These are phyloP conservation scores for Nemania bipapillata DNA, from an alignment of 2,329 filamentous ascomycete species.

Conservation along the genomic window DNA sequence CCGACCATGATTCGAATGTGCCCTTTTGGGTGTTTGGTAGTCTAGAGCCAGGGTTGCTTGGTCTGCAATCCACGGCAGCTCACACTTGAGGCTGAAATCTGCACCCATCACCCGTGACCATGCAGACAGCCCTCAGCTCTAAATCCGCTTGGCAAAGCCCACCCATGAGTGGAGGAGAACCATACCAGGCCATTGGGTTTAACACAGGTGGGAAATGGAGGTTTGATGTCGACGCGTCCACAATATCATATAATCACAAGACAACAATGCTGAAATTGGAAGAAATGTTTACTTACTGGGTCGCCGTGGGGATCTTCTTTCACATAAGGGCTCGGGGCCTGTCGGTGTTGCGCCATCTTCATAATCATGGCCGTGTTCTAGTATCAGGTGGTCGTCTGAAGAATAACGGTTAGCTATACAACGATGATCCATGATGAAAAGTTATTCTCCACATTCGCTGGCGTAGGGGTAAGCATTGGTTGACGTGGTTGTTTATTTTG, in stretches of 20 bases:
- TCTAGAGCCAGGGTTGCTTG: constrained; percentile 40
- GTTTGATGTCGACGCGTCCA: constrained; percentile 10
- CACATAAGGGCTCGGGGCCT: constrained; percentile 56
- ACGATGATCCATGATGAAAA: constrained; percentile 44
- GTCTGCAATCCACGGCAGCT: constrained; percentile 36
- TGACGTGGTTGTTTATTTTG: constrained; percentile 33
- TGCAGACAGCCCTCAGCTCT: constrained; percentile 36
- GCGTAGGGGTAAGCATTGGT: constrained; percentile 44
- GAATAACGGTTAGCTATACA: constrained; percentile 37
- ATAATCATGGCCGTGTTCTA: constrained; percentile 53
- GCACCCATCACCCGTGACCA: constrained; percentile 26
- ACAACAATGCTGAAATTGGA: constrained; percentile 35
- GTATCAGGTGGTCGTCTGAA: constrained; percentile 32
- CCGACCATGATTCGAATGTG: constrained; percentile 25
- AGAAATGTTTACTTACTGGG: constrained; percentile 53
- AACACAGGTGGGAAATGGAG: constrained; percentile 4
- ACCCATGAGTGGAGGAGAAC: constrained; percentile 17
- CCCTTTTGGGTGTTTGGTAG: constrained; percentile 40
- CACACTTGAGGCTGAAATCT: constrained; percentile 41
- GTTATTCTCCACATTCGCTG: constrained; percentile 44
- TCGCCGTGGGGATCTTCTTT: constrained; percentile 58
- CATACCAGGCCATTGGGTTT: constrained; percentile 19
- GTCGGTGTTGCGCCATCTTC: constrained; percentile 60
- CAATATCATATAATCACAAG: background rate
- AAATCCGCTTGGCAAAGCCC: constrained; percentile 37